Percentiles rank a stretch among this genome's conserved stretches.
Conservation (phyloP, 2,329 filamentous ascomycete species). For the Leptographium galeiforme region DNA sequence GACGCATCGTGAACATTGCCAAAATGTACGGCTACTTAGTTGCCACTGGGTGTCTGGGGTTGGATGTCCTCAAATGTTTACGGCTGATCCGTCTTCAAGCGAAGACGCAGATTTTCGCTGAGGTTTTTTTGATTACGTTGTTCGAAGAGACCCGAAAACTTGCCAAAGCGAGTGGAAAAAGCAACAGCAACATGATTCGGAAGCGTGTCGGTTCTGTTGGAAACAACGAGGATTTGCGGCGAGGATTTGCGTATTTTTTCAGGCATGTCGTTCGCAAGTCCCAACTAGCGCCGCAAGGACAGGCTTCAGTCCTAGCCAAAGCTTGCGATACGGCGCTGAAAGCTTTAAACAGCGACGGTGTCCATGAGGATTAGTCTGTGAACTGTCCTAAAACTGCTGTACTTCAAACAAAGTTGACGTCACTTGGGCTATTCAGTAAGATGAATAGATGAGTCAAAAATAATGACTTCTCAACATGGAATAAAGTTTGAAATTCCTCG, state of each 20-base stretch:
- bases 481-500: too few relatives aligned
- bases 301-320: slow-evolving; percentile 33
- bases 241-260: slow-evolving; percentile 68
- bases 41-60: slow-evolving; percentile 28
- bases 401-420: too few relatives aligned
- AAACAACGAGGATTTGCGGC: slow-evolving; percentile 53
- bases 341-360: neutral
- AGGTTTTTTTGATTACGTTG: slow-evolving; percentile 64
- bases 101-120: slow-evolving; percentile 65
- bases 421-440: too few relatives aligned
- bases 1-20: slow-evolving; percentile 37
- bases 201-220: slow-evolving; percentile 54
- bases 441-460: too few relatives aligned
- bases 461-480: too few relatives aligned
- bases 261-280: slow-evolving; percentile 60
- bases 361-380: neutral
- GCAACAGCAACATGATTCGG: slow-evolving; percentile 30
- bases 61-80: slow-evolving; percentile 50
- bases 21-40: slow-evolving; percentile 41
- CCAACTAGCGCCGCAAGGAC: slow-evolving; percentile 33
- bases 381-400: neutral
- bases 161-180: slow-evolving; percentile 22
- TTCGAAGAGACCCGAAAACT: slow-evolving; percentile 51
- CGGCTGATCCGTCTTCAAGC: slow-evolving; percentile 66
- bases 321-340: slow-evolving; percentile 29